These are phyloP conservation scores for Pyrus hybrid DNA, from an alignment of 331 rosid species.

Conservation along the genomic window DNA sequence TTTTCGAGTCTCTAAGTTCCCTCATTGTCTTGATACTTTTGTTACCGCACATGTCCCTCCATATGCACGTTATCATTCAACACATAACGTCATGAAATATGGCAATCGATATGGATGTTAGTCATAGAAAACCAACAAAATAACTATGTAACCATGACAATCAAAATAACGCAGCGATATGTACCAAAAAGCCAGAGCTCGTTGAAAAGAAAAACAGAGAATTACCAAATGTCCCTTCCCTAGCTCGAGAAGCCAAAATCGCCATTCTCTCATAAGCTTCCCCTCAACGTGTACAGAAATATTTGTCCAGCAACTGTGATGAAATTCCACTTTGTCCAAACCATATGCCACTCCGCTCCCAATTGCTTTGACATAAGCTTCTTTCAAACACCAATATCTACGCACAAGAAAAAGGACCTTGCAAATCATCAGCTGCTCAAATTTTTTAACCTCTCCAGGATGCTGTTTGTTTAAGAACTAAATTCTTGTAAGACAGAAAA, in stretches of 20 bases:
- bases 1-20: not conserved
- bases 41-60: not conserved
- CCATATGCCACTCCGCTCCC: constrained; percentile 63
- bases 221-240: constrained; percentile 68
- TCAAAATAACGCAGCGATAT: not conserved
- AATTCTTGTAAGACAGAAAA: too few species aligned
- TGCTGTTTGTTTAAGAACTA: not conserved
- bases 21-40: not conserved
- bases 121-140: not conserved
- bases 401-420: not conserved
- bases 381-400: constrained; percentile 89
- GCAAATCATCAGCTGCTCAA: not conserved
- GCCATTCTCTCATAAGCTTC: constrained; percentile 51
- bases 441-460: not conserved
- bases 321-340: constrained; percentile 68
- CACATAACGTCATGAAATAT: not conserved
- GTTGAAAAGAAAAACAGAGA: not conserved
- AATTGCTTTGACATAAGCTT: constrained; percentile 80
- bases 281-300: constrained; percentile 51
- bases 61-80: not conserved
- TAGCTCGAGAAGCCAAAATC: constrained; percentile 60
- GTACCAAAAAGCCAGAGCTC: not conserved
- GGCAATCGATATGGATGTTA: not conserved
- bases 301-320: constrained; percentile 46
- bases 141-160: not conserved